Evolutionary conservation across 2,329 filamentous ascomycete genomes (phyloP), one percentile per base, ranked within the genome.

Genomic region (Fusarium secorum): DNA sequence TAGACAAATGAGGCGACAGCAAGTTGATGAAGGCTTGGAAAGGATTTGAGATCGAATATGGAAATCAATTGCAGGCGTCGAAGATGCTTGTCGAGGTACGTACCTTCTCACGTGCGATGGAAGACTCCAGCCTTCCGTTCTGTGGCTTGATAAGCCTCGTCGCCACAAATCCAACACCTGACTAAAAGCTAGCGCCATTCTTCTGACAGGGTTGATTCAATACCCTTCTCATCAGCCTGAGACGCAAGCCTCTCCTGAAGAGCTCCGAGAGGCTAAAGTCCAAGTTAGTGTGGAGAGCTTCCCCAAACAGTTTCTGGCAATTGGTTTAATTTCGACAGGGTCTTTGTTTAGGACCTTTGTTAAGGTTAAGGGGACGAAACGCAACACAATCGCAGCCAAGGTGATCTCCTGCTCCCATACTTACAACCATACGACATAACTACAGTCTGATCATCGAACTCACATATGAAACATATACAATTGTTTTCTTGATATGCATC

Each of bases 61-160:
- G 59, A 54, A 35, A 45, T 54, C 49, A 48, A 61, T 28, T 51
- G 42, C 28, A 28, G 33, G 32, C 38, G 15, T 73, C 26, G 75
- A 63, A 65, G 63, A 62, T 55, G 60, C 51, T 30, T 30, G 33
- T 41, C 67, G 67, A 72, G 74, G 56, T 54, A 59, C 60, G 42
- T 42, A 64, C 66, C 65, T 70, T 62, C 54, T 80, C 78, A 80
- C 77, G 78, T 80, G 77, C 46, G 72, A 75, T 69, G 73, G 70
- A 36, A n/a, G 28, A 39, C 11, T 55, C 64, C 53, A 41, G 53
- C 18, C 11, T 60, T 67, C 54, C 35, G 26, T 48, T 51, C 61
- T 51, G 56, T 66, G 56, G 64, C 64, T 71, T 70, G 60, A 38
- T 45, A 63, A 70, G 59, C 61, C 48, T 48, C 32, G 17, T 38